Conservation (phyloP, 345 rosid species). For the Moricandia arvensis region DNA sequence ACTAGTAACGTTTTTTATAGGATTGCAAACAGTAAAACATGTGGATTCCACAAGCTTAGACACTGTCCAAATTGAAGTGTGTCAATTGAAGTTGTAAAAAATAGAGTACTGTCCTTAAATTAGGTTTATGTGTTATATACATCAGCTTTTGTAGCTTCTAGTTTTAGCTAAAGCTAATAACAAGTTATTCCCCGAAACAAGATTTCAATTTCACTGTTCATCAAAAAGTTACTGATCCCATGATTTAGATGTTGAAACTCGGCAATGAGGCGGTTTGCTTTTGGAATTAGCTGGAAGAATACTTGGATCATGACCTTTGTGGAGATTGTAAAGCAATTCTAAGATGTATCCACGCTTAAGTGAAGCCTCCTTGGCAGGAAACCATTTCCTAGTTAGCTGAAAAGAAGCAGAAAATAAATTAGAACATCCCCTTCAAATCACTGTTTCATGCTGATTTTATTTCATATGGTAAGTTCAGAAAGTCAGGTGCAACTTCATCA, state of each 20-base stretch:
- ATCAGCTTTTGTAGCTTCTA: background rate
- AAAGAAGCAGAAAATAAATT: constrained; percentile 2
- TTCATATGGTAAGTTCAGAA: background rate
- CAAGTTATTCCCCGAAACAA: background rate
- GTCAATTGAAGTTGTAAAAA: too few relatives aligned
- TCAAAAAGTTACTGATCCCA: background rate
- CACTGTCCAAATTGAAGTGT: too few relatives aligned
- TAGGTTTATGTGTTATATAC: background rate
- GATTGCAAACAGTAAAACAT: too few relatives aligned
- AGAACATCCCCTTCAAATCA: background rate
- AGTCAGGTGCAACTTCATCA: constrained; percentile 16
- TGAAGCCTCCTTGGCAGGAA: constrained; percentile 78
- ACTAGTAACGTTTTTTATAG: too few relatives aligned
- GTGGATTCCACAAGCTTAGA: too few relatives aligned
- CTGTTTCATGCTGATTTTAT: background rate
- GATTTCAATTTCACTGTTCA: background rate
- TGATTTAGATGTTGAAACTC: background rate
- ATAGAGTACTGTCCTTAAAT: too few relatives aligned
- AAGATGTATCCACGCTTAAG: constrained; percentile 66
- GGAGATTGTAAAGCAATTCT: constrained; percentile 61
- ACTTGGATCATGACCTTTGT: constrained; percentile 44
- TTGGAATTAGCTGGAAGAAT: constrained; percentile 38
- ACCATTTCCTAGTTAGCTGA: constrained; percentile 85
- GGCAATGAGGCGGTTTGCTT: constrained; percentile 36
- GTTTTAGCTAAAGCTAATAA: too few relatives aligned